Evolutionary conservation across 768 basidiomycete species (phyloP), one percentile per base, ranked within the genome.

Genomic region (Tylopilus sp.): DNA sequence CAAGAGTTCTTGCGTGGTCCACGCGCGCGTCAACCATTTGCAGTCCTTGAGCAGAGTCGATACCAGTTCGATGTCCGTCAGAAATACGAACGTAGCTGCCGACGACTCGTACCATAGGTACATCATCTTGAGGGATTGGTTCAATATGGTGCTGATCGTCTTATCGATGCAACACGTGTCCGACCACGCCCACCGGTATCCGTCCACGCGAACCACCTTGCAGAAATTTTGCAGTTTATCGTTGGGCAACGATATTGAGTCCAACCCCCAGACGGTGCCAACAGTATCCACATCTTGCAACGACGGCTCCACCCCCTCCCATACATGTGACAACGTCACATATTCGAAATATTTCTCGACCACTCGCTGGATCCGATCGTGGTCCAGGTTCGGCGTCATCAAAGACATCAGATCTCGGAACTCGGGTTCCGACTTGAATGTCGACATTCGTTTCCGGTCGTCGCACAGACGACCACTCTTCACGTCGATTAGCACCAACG

Each of bases 1-100:
- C 17, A 61, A 59, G 38, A 61, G 50, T 16, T 61, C 60, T 36
- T 55, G 61, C 4, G 45, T 14, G 1, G 60, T 61, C 60, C 60
- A 61, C 2, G 46, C 58, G 3, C 58, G 54, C 9, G 37, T 53
- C 60, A 57, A 50, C 58, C 58, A 60, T 1, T 4, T n/a, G n/a
- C 1, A 30, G 47, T 53, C 12, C 7, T n/a, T n/a, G 5, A 5
- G 24, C 19, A 11, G 60, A 48, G 30, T 24, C 40, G 3, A 37
- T 44, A 19, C 28, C 21, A n/a, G 14, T 14, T 1, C 34, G 54
- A 42, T 29, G 8, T 17, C 29, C 28, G 5, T 14, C 11, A 61
- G 59, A 11, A 28, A 21, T 6, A 43, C 43, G 6, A 60, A 10
- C 0, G 51, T 60, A 11, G 38, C 37, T 4, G 56, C 47, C 2